Evolutionary conservation across 441 rosid species (phyloP).

Genomic region (Isatis lusitanica): DNA sequence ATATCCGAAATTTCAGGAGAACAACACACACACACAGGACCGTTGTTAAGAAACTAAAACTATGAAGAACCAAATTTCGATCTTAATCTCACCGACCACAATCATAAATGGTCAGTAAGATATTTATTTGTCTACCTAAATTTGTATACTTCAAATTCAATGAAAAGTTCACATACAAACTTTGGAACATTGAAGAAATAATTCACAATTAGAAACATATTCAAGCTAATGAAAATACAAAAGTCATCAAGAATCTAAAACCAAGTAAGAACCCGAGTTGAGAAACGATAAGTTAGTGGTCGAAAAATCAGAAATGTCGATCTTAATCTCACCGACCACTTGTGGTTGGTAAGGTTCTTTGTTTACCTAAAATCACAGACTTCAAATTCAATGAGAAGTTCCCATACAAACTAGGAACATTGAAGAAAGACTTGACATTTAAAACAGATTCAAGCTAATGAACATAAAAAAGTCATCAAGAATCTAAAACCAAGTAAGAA

Average conservation of each 20-base stretch:
- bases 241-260: background rate
- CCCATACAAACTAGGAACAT: background rate
- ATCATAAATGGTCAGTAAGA: background rate
- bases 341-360: conserved; percentile 12
- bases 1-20: background rate
- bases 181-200: background rate
- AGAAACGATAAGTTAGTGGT: conserved; percentile 1
- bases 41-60: background rate
- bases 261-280: background rate
- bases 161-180: background rate
- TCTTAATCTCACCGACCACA: conserved; percentile 11
- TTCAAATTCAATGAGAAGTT: background rate
- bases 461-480: background rate
- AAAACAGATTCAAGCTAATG: background rate
- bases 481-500: background rate
- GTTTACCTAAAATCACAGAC: background rate
- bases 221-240: background rate
- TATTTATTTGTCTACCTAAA: background rate
- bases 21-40: background rate
- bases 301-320: conserved; percentile 9
- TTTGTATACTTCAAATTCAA: background rate
- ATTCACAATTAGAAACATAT: background rate
- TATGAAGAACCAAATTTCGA: background rate
- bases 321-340: conserved; percentile 11
- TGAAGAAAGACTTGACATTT: background rate